These are phyloP conservation scores for Dothiorella sarmentorum DNA, from an alignment of 2,329 filamentous ascomycete genomes.

Conservation along the genomic window DNA sequence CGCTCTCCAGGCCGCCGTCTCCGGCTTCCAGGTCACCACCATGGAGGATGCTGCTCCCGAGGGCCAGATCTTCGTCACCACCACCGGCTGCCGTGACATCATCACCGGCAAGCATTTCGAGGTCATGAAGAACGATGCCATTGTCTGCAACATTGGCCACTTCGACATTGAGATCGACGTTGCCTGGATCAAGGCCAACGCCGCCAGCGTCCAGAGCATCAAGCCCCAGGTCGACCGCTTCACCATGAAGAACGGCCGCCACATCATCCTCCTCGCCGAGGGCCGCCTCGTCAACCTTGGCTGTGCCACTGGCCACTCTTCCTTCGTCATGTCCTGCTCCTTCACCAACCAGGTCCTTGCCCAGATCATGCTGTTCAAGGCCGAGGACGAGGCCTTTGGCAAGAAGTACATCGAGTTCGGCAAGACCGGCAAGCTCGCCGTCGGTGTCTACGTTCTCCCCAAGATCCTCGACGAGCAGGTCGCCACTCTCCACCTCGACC, in stretches of 20 bases:
- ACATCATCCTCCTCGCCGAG: conserved; percentile 98
- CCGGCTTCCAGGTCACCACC: conserved; percentile 92
- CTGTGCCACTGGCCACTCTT: conserved; percentile 98
- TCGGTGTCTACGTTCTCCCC: conserved; percentile 93
- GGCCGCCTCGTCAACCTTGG: conserved; percentile 99
- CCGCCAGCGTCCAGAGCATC: conserved; percentile 92
- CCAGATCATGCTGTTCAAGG: conserved; percentile 98
- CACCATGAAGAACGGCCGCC: conserved; percentile 86
- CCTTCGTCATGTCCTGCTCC: conserved; percentile 99
- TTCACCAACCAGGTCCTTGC: conserved; percentile 99
- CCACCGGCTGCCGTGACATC: conserved; percentile 98
- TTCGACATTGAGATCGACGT: conserved; percentile 99
- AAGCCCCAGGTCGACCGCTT: conserved; percentile 99
- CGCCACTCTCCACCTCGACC: conserved; percentile 84
- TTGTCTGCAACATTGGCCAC: conserved; percentile 99
- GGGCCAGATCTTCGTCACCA: conserved; percentile 98
- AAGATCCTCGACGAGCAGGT: conserved; percentile 99
- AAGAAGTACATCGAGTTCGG: conserved; percentile 96
- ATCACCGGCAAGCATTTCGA: conserved; percentile 89
- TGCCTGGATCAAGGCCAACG: conserved; percentile 98
- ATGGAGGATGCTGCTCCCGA: conserved; percentile 91
- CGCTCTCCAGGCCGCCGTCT: conserved; percentile 96
- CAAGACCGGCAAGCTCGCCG: conserved; percentile 82
- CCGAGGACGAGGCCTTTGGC: conserved; percentile 78
- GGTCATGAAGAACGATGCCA: conserved; percentile 93